A percentile compares a stretch with the other conserved stretches of the same genome.
Evolutionary conservation across 441 rosid species (phyloP).

Genomic region (Eruca vesicaria): DNA sequence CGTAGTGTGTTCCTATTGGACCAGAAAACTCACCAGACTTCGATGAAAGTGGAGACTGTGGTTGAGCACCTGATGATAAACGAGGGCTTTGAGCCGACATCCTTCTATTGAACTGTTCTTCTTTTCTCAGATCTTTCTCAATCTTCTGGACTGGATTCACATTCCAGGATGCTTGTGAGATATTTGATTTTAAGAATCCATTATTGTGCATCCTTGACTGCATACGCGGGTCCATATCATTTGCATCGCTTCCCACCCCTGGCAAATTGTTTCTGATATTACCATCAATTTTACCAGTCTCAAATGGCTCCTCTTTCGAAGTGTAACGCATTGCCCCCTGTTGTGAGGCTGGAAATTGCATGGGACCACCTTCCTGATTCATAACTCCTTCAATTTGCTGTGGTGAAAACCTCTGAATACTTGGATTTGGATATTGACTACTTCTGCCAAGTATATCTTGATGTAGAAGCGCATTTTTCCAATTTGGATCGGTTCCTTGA

Average conservation of each 20-base stretch:
- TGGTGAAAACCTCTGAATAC: constrained; percentile 66
- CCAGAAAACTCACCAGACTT: constrained; percentile 98
- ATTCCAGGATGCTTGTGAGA: constrained; percentile 70
- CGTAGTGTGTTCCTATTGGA: constrained; percentile 81
- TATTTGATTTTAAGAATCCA: constrained; percentile 54
- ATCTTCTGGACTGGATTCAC: constrained; percentile 56
- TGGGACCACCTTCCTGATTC: constrained; percentile 66
- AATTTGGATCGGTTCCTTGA: constrained; percentile 64
- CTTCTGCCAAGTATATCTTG: constrained; percentile 66
- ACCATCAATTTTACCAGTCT: constrained; percentile 60
- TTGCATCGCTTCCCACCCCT: constrained; percentile 55
- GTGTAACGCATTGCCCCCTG: constrained; percentile 59
- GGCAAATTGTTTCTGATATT: constrained; percentile 54
- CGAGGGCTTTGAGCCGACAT: constrained; percentile 88
- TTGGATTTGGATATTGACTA: constrained; percentile 58
- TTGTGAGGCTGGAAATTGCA: constrained; percentile 55
- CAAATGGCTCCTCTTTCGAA: constrained; percentile 80
- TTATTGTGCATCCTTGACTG: constrained; percentile 67
- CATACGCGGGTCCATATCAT: constrained; percentile 57
- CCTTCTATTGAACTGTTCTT: constrained; percentile 75
- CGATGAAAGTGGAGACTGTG: constrained; percentile 93
- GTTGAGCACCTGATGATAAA: constrained; percentile 71
- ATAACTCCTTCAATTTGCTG: constrained; percentile 71
- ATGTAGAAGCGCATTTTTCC: constrained; percentile 65
- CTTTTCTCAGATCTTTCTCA: constrained; percentile 70